phyloP scores from a whole-genome alignment of 2,329 filamentous ascomycete genomes.

The Leptodontidium sp. region DNA sequence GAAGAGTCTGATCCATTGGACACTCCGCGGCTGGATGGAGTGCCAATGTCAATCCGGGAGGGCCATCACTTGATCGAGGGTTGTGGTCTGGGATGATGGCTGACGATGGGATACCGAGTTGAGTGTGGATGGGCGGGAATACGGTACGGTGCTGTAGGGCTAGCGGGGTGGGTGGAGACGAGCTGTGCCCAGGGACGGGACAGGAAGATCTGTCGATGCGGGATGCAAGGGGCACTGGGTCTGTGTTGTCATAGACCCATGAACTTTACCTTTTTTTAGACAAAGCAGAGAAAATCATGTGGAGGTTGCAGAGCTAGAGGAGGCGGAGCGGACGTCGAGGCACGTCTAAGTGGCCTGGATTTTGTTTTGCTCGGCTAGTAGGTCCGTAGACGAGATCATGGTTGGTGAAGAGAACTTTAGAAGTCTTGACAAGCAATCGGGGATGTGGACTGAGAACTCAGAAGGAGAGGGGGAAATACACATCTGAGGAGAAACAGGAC shows the following conservation, averaged over 20 bases:
- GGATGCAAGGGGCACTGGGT: background rate
- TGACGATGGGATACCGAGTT: background rate
- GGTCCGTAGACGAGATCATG: background rate
- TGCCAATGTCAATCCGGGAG: background rate
- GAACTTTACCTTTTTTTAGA: conserved; percentile 20
- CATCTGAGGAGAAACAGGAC: too few relatives aligned
- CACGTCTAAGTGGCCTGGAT: background rate
- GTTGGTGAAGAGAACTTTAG: too few relatives aligned
- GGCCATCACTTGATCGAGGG: background rate
- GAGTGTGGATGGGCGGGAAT: background rate
- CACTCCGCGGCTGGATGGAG: background rate
- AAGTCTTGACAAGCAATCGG: too few relatives aligned
- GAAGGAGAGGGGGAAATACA: too few relatives aligned
- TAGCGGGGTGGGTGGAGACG: conserved; percentile 8
- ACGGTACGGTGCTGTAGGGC: background rate
- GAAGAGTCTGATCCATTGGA: conserved; percentile 10
- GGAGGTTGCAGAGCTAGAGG: conserved; percentile 12
- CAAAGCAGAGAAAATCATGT: conserved; percentile 5
- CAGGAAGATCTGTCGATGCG: conserved; percentile 10
- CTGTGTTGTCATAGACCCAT: background rate
- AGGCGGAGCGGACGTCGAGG: conserved; percentile 6
- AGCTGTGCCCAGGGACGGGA: background rate
- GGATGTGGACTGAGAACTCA: too few relatives aligned
- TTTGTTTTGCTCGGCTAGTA: background rate
- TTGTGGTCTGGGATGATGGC: background rate